Percentiles rank a stretch among this genome's conserved stretches.
These are phyloP conservation scores for Vitis hybrid DNA, from an alignment of 177 flowering plant genomes.

Conservation along the genomic window DNA sequence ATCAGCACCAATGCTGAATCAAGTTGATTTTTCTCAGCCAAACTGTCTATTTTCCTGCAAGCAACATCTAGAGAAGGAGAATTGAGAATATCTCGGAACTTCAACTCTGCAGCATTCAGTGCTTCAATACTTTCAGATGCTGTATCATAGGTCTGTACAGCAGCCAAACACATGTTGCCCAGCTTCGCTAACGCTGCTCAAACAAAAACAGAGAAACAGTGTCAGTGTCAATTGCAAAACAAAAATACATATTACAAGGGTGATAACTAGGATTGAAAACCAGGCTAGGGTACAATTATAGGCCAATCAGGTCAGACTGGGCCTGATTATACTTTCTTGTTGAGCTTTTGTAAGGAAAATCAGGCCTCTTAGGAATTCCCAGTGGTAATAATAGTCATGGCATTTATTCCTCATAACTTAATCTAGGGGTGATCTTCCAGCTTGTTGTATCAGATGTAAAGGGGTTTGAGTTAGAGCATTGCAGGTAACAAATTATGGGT, in stretches of 20 bases:
- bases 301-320: too few species aligned
- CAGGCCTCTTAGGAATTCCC: too few species aligned
- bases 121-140: conserved; percentile 76
- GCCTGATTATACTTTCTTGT: too few species aligned
- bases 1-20: conserved; percentile 74
- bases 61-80: conserved; percentile 82
- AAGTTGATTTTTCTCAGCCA: conserved; percentile 81
- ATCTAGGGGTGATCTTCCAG: too few species aligned
- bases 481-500: too few species aligned
- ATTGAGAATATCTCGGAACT: conserved; percentile 79
- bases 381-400: too few species aligned
- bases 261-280: background rate
- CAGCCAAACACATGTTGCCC: conserved; percentile 67
- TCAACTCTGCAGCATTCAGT: conserved; percentile 75
- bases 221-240: background rate
- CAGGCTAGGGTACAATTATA: too few species aligned
- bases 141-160: conserved; percentile 75
- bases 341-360: too few species aligned
- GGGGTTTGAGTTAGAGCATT: too few species aligned
- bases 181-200: conserved; percentile 65
- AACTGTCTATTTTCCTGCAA: conserved; percentile 74
- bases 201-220: conserved; percentile 15
- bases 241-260: background rate
- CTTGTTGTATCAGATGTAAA: too few species aligned
- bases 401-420: too few species aligned